Base-by-base conservation (phyloP, 2,329 filamentous ascomycete species). In the Aspergillus texensis region DNA sequence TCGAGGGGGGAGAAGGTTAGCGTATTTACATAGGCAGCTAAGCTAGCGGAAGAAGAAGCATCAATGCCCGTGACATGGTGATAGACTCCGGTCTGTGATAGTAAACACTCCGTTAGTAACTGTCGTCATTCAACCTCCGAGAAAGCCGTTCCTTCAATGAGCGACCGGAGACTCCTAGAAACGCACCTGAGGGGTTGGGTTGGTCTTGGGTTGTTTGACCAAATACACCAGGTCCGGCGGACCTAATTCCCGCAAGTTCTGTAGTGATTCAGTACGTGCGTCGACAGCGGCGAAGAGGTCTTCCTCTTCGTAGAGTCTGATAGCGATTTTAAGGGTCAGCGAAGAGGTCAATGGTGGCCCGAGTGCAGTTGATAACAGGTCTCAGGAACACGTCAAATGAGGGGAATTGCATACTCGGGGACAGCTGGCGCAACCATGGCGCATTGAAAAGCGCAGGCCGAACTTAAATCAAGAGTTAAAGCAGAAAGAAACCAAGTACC, bases 21-120 rank as follows among this genome's bases (percentile, higher is more conserved):
- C 45, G 94, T 98, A 80, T 98, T 99, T 81, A 99, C 96, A 80
- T 99, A 99, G 71, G 95, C 95, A 46, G 95, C 95, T 64, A 99
- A 83, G 80, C 94, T 98, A 63, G 95, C 95, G 11, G 95, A 98
- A 8, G 95, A 98, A 2, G 95, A 99, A 56, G 95, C 95, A 81
- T 99, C 95, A 75, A 97, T 90, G 65, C 95, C 95, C 45, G 93
- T 97, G 71, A 97, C 94, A 88, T 99, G 95, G 79, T 99, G 95
- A 77, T 99, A 99, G 61, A 97, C 90, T 64, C 95, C 95, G 65
- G 89, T 89, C 91, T 97, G 71, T 26, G 66, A 66, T 32, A 34
- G 62, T 62, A 60, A 48, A 36, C 16, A 58, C 39, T 46, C n/a
- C 39, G 48, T 63, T 41, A 64, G 58, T 58, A 34, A 8, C 12